Evolutionary conservation across 192 early-diverging fungal genomes (phyloP), one percentile per base, ranked within the genome.

Genomic region (Mortierella hygrophila): DNA sequence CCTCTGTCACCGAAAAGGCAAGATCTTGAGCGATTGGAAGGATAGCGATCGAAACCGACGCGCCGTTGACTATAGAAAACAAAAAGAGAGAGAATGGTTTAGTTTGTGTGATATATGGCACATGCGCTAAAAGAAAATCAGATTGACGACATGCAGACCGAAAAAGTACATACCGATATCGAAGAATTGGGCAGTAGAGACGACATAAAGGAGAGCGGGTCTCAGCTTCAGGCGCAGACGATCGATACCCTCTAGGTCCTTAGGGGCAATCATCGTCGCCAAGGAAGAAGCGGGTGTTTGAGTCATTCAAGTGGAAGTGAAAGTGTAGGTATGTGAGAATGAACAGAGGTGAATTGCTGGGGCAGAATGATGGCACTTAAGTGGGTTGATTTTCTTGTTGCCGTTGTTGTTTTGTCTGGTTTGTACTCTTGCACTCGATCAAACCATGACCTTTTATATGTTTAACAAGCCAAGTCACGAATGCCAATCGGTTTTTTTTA

Each of bases 151-250:
- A 26, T 10, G n/a, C n/a, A 26, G 55, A 0, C 2, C n/a, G 2
- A 57, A 37, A 37, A 37, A 9, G 4, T 72, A 68, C 71, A 63
- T 69, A 80, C 79, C 79, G 16, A 80, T 74, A 68, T 80, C 82
- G 15, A 85, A 54, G 68, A 85, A 85, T 55, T 85, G 82, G 3
- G 82, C 82, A 15, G 71, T 79, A 15, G 82, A 85, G 32, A 85
- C 82, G 29, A 85, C 74, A 65, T 85, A 85, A 41, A 85, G 82
- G 46, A 85, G 74, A 7, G 63, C 16, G 7, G 77, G 77, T 11
- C 46, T 60, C 20, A 85, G 23, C 13, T 47, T 73, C 29, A 44
- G 26, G 23, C 78, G 70, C 42, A 79, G n/a, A 18, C 41, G 26
- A 7, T 78, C 52, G 20, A 78, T 11, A 2, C 38, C 41, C 42